These are phyloP conservation scores for Cystoisospora suis DNA, from an alignment of 169 alveolate species.

Conservation along the genomic window DNA sequence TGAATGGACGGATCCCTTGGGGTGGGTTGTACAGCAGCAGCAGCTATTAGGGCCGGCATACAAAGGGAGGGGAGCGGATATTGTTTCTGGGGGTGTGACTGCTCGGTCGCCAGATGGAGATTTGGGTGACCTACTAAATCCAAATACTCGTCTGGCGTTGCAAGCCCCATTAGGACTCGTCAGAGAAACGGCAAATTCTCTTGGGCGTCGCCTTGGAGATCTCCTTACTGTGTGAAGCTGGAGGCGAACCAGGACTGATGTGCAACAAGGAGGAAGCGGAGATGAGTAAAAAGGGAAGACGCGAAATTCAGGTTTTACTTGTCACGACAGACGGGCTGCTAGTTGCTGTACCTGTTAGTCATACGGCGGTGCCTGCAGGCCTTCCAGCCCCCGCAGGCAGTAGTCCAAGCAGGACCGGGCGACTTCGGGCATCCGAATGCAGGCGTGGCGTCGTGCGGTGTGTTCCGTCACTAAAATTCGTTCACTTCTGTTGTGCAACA, in stretches of 20 bases:
- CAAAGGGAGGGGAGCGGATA: not conserved
- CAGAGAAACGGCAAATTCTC: not conserved
- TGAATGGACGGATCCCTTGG: conserved; percentile 25
- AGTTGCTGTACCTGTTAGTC: too few species aligned
- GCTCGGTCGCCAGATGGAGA: not conserved
- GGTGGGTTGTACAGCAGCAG: conserved; percentile 24
- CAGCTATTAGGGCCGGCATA: not conserved
- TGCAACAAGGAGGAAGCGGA: not conserved
- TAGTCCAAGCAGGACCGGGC: too few species aligned
- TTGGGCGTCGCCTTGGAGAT: not conserved
- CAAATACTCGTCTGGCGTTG: not conserved
- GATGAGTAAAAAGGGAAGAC: not conserved
- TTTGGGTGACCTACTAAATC: not conserved
- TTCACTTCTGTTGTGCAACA: too few species aligned
- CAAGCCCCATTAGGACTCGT: conserved; percentile 2
- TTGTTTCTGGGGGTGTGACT: not conserved
- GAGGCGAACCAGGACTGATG: too few species aligned
- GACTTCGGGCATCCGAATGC: too few species aligned
- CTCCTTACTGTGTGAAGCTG: not conserved
- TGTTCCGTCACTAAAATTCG: too few species aligned
- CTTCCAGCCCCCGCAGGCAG: too few species aligned
- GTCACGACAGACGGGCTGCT: too few species aligned
- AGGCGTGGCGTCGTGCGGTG: too few species aligned
- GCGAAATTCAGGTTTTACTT: too few species aligned
- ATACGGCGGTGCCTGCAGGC: too few species aligned